These are phyloP conservation scores for Pseudevernia furfuracea DNA, from an alignment of 495 filamentous ascomycete genomes.

Conservation along the genomic window DNA sequence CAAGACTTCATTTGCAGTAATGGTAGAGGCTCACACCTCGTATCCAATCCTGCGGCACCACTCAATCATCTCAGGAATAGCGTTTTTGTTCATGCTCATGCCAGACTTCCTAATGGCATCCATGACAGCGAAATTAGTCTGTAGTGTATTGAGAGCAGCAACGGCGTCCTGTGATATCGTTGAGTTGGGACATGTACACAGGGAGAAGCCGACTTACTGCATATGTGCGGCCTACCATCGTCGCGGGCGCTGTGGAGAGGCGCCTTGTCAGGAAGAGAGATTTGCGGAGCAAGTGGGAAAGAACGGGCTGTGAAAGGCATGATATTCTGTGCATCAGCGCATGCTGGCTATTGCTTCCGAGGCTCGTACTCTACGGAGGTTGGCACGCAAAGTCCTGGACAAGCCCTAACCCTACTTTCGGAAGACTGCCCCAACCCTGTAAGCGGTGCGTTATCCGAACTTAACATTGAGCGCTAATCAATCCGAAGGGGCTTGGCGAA, in stretches of 20 bases:
- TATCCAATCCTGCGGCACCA: conserved; percentile 75
- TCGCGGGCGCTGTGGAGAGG: not conserved
- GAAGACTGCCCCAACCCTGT: too few species aligned
- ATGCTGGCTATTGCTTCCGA: not conserved
- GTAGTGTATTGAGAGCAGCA: conserved; percentile 77
- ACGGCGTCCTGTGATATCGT: conserved; percentile 61
- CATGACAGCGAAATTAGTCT: conserved; percentile 74
- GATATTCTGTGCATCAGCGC: not conserved
- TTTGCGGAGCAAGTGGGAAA: not conserved
- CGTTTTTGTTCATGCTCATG: conserved; percentile 55
- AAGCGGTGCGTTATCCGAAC: too few species aligned
- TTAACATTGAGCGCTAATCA: too few species aligned
- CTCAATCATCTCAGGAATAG: conserved; percentile 67
- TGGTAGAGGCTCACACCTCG: conserved; percentile 45
- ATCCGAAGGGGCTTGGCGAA: too few species aligned
- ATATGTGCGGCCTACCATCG: conserved; percentile 22
- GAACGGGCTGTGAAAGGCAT: not conserved
- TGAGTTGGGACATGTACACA: not conserved
- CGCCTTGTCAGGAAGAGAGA: not conserved
- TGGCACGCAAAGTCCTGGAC: too few species aligned
- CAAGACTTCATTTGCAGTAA: too few species aligned
- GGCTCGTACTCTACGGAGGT: too few species aligned
- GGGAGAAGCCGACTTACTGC: conserved; percentile 9
- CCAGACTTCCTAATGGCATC: conserved; percentile 66
- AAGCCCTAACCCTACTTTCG: too few species aligned